Evolutionary conservation across 2,329 filamentous ascomycete genomes (phyloP).

Genomic region (Ophiostoma australiae): DNA sequence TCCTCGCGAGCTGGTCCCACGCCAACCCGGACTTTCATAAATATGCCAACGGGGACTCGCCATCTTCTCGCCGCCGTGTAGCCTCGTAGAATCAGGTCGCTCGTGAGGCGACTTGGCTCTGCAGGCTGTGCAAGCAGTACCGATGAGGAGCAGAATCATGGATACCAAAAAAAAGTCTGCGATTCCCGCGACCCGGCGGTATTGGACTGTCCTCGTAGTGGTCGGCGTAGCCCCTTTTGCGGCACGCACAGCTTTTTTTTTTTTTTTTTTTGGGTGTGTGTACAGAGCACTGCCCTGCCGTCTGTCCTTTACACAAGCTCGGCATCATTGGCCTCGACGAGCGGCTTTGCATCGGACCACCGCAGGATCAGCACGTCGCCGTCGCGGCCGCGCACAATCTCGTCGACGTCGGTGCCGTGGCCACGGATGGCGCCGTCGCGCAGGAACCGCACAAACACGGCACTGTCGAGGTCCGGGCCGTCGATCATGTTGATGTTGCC

Average conservation of each 20-base stretch:
- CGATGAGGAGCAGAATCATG: neutral
- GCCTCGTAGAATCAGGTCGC: no score
- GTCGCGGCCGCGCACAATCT: constrained; percentile 52
- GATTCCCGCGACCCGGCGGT: neutral
- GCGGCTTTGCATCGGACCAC: constrained; percentile 66
- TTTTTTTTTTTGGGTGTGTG: neutral
- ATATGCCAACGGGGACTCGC: neutral
- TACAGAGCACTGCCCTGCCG: neutral
- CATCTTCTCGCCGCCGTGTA: neutral
- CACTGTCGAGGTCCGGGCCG: constrained; percentile 71
- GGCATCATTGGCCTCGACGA: constrained; percentile 52
- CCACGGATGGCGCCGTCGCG: constrained; percentile 55
- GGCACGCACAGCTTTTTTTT: neutral
- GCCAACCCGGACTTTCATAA: neutral
- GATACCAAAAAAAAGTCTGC: neutral
- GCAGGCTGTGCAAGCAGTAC: neutral
- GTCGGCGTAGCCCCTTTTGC: neutral
- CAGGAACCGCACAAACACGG: constrained; percentile 77
- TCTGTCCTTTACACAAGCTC: constrained; percentile 50
- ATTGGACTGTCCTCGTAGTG: neutral
- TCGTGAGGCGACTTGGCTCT: neutral
- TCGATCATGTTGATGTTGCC: constrained; percentile 93
- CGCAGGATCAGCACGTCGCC: constrained; percentile 65
- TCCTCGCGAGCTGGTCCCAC: neutral
- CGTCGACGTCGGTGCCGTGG: constrained; percentile 60